These are phyloP conservation scores for Solanum rostratum DNA, from an alignment of 257 asterid genomes.

Conservation along the genomic window DNA sequence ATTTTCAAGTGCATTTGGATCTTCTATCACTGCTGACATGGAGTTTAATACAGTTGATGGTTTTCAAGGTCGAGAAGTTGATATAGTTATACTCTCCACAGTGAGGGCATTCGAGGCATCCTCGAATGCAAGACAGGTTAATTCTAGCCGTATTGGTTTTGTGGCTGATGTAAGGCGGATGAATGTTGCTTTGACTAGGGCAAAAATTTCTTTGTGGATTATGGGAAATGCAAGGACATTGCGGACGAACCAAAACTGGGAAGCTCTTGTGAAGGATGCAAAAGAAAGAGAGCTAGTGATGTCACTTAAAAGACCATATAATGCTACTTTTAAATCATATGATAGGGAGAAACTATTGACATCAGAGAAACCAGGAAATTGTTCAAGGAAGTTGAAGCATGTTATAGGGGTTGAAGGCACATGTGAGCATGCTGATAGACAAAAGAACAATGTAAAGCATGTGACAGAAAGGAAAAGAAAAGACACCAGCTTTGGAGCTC, in stretches of 20 bases:
- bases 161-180: conserved; percentile 98
- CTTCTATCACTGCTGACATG: conserved; percentile 66
- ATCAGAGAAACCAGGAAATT: conserved; percentile 21
- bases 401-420: conserved; percentile 19
- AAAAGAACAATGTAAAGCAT: conserved; percentile 18
- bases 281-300: conserved; percentile 53
- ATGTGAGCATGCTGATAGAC: conserved; percentile 11
- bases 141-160: conserved; percentile 64
- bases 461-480: conserved; percentile 36
- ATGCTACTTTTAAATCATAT: conserved; percentile 25
- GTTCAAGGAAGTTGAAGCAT: conserved; percentile 21
- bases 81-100: conserved; percentile 80
- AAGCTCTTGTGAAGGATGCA: conserved; percentile 75
- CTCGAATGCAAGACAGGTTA: conserved; percentile 20
- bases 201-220: conserved; percentile 79
- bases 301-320: conserved; percentile 60
- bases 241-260: conserved; percentile 66
- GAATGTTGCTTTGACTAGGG: conserved; percentile 99
- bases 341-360: conserved; percentile 13
- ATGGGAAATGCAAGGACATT: conserved; percentile 80
- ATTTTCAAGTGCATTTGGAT: conserved; percentile 77
- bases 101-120: conserved; percentile 76
- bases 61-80: conserved; percentile 98
- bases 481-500: conserved; percentile 8
- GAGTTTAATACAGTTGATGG: conserved; percentile 97